These are phyloP conservation scores for Wilhelminamyces savonicus DNA, from an alignment of 805 yeast genomes.

Conservation along the genomic window DNA sequence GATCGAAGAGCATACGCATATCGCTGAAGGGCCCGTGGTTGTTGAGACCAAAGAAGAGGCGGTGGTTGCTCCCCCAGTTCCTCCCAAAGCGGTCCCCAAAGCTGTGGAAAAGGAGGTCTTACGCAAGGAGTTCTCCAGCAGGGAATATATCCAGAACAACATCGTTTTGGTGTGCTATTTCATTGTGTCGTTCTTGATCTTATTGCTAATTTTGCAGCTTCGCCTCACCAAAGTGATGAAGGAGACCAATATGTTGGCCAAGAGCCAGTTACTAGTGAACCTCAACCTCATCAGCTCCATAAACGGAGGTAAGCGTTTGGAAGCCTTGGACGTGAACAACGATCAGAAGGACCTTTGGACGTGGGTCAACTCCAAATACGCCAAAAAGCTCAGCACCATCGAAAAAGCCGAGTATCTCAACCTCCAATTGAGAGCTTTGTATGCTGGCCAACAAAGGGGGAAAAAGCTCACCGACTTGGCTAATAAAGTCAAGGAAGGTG, in stretches of 20 bases:
- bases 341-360: constrained; percentile 12
- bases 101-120: too few relatives aligned
- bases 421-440: constrained; percentile 9
- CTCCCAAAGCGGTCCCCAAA: too few relatives aligned
- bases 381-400: constrained; percentile 8
- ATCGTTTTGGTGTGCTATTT: constrained; percentile 11
- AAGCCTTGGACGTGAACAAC: background rate
- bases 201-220: constrained; percentile 16
- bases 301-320: too few relatives aligned
- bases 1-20: constrained; percentile 11
- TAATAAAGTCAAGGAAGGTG: constrained; percentile 6
- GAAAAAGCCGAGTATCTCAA: constrained; percentile 16
- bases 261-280: constrained; percentile 13
- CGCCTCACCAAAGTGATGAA: constrained; percentile 9
- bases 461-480: constrained; percentile 4
- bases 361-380: constrained; percentile 11
- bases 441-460: constrained; percentile 1
- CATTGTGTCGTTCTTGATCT: constrained; percentile 12
- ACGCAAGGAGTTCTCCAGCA: constrained; percentile 2
- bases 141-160: constrained; percentile 7
- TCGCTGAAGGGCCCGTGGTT: background rate
- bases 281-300: constrained; percentile 7
- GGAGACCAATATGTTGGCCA: constrained; percentile 17
- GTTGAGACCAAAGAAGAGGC: background rate
- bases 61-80: too few relatives aligned